Evolutionary conservation across 2,329 filamentous ascomycete species (phyloP), one percentile per base, ranked within the genome.

Genomic region (Penicillium sp.): DNA sequence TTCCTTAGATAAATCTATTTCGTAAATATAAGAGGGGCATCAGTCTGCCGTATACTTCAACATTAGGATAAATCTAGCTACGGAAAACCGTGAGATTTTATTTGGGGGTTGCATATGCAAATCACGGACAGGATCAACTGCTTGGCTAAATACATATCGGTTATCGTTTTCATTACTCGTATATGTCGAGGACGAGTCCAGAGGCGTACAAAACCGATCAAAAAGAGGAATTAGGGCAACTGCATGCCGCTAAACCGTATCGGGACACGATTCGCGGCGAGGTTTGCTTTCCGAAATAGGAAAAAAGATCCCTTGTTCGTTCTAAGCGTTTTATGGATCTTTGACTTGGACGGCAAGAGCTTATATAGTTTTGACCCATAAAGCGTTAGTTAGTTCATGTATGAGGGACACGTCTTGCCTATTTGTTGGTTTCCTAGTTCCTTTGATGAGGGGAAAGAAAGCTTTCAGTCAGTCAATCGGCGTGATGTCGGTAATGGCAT

Each of bases 231-330:
- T 46, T 58, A 58, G 56, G 50, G 50, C 47, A 46, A 58, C 12
- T 2, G 3, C 12, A 38, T 1, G 33, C 14, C 35, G 42, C 57
- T 57, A 57, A 45, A n/a, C 57, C 40, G 21, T 11, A 49, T 57
- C 16, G 16, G 46, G 55, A 20, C 28, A 54, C 45, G 3, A 11
- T 56, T 57, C 30, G 30, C 55, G 20, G 55, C 18, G 30, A 33
- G 18, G 9, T 40, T 47, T 47, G 28, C 48, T 55, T 57, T 57
- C 57, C 56, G 4, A 54, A 58, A 45, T 48, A 53, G 54, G 57
- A 50, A 59, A 59, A 57, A 49, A 12, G 18, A 57, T 59, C 57
- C 57, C 30, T 38, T 21, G 5, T 42, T 26, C 23, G 5, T 16
- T 45, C 23, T 23, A 6, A 38, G 23, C 5, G 30, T 23, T 18